phyloP scores from a whole-genome alignment of 2,329 filamentous ascomycete genomes.

The Trichoderma sp. region DNA sequence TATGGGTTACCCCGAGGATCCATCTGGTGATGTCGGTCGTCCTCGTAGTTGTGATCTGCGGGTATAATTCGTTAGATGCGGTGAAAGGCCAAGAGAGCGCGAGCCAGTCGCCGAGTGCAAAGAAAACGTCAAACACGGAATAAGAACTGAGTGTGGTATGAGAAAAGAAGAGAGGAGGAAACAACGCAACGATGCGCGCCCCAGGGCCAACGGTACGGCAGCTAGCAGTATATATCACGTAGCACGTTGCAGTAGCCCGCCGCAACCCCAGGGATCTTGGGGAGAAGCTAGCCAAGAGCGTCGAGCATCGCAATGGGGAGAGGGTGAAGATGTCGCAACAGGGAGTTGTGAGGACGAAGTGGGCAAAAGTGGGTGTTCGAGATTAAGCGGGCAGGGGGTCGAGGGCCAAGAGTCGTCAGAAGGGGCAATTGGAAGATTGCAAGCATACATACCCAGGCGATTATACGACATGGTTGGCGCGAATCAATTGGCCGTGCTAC shows the following conservation, averaged over 20 bases:
- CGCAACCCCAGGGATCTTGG: neutral
- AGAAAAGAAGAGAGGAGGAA: neutral
- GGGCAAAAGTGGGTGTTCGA: conserved; percentile 25
- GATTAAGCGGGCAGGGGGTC: conserved; percentile 26
- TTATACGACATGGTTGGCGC: conserved; percentile 67
- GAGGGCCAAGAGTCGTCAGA: conserved; percentile 27
- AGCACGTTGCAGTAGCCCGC: neutral
- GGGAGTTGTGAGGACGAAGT: conserved; percentile 19
- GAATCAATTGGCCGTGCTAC: neutral
- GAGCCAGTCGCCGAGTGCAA: neutral
- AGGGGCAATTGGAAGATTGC: conserved; percentile 30
- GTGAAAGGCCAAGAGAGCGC: neutral
- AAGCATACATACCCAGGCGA: conserved; percentile 64
- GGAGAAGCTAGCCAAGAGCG: conserved; percentile 14
- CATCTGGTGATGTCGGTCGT: conserved; percentile 51
- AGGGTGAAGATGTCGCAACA: conserved; percentile 19
- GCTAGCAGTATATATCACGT: neutral
- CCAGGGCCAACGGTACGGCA: conserved; percentile 8
- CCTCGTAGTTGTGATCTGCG: conserved; percentile 62
- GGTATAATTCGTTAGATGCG: conserved; percentile 25
- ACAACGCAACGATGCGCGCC: conserved; percentile 11
- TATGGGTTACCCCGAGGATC: conserved; percentile 52
- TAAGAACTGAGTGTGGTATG: neutral
- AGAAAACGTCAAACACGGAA: neutral
- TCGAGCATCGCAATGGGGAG: conserved; percentile 10